Percentiles rank a stretch among this genome's conserved stretches.
Evolutionary conservation across 2,329 filamentous ascomycete genomes (phyloP).

Genomic region (Ilyonectria mors-panacis): DNA sequence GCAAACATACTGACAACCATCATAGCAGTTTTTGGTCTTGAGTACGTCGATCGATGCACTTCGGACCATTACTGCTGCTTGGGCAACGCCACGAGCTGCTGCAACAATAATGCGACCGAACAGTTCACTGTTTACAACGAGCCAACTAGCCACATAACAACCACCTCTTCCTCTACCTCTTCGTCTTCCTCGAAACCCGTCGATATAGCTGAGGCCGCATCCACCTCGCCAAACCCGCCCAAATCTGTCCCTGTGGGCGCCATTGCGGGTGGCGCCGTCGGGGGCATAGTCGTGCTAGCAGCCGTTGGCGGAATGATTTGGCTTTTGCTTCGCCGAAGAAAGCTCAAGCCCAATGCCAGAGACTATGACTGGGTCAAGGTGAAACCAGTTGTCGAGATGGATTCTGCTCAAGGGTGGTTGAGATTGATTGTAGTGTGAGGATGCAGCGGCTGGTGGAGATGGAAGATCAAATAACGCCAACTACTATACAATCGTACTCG

Average conservation of each 20-base stretch:
- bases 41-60: background rate
- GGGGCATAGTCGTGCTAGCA: background rate
- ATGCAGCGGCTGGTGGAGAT: background rate
- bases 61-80: background rate
- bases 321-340: background rate
- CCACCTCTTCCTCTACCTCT: background rate
- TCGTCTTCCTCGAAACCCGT: background rate
- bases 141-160: no score
- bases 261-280: constrained; percentile 1
- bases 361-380: background rate
- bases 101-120: background rate
- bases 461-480: background rate
- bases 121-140: no score
- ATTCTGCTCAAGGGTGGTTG: background rate
- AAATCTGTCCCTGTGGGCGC: background rate
- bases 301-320: background rate
- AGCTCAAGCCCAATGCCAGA: background rate
- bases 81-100: background rate
- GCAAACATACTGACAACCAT: background rate
- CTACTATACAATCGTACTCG: background rate
- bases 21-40: background rate
- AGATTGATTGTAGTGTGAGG: background rate
- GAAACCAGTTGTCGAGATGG: no score
- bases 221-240: background rate
- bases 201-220: background rate